Conservation (phyloP, 192 early-diverging fungal genomes). For the Dissophora ornata region DNA sequence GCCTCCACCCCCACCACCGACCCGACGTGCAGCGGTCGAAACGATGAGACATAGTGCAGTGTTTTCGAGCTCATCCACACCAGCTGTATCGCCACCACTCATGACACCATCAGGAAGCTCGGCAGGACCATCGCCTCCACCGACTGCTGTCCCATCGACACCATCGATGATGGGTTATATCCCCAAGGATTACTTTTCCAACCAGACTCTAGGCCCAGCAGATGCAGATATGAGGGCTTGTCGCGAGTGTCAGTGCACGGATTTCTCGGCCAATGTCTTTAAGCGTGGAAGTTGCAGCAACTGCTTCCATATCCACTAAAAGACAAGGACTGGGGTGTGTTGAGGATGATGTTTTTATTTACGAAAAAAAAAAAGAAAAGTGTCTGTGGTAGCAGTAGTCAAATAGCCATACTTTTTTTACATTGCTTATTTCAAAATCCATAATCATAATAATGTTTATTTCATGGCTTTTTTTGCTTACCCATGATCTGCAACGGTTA, state of each 20-base stretch:
- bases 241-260: slow-evolving; percentile 76
- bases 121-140: slow-evolving; percentile 44
- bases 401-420: no score
- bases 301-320: slow-evolving; percentile 83
- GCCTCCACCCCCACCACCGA: slow-evolving; percentile 53
- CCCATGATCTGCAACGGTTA: no score
- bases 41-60: slow-evolving; percentile 46
- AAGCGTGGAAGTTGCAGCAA: slow-evolving; percentile 80
- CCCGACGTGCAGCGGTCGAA: slow-evolving; percentile 30
- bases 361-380: no score
- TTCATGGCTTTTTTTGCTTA: no score
- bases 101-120: slow-evolving; percentile 34
- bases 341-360: no score
- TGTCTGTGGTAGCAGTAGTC: no score
- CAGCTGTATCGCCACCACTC: slow-evolving; percentile 26
- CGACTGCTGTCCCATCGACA: slow-evolving; percentile 49
- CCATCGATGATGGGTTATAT: slow-evolving; percentile 61
- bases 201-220: slow-evolving; percentile 16
- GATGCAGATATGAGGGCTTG: slow-evolving; percentile 55
- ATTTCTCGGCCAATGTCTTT: slow-evolving; percentile 81
- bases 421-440: no score
- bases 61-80: slow-evolving; percentile 13
- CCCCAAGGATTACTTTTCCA: slow-evolving; percentile 53
- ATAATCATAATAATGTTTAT: no score
- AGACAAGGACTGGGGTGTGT: no score